Evolutionary conservation across 345 rosid species (phyloP), one percentile per base, ranked within the genome.

Genomic region (Aethionema arabicum): DNA sequence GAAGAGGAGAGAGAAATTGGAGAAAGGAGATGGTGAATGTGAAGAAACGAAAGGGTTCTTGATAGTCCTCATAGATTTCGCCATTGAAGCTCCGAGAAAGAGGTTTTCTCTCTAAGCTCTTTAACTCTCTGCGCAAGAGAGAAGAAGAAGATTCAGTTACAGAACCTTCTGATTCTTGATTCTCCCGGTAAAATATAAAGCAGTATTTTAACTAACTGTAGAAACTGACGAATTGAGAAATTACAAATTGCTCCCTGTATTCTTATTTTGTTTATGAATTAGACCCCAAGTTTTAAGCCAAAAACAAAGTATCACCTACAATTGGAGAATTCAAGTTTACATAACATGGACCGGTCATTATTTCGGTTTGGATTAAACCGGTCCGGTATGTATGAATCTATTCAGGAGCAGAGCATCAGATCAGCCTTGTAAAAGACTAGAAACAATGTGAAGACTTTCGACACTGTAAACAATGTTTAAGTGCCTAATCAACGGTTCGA

Each of bases 51-150:
- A 65, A 0, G 79, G 79, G 47, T 79, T 80, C 67, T 75, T 83
- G 50, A 69, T 53, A 36, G 47, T 84, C 41, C 82, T 78, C 59
- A 52, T 62, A 31, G 78, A 74, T 82, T 78, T 87, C 67, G 82
- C 82, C 90, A 78, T 81, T 48, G 56, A 68, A 56, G 76, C 70
- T 61, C 74, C 29, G 56, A 16, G 7, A 37, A 21, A 29, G 30
- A 5, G 30, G 38, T 29, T 53, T 53, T 13, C 15, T 42, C 63
- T 4, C 27, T 42, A 35, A n/a, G 37, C 7, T 9, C 4, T 33
- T 11, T 32, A 9, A 3, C 30, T 41, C 52, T 39, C 52, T 40
- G 45, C 14, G 50, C 36, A 60, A 33, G 48, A 51, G 13, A 47
- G 59, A 53, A 27, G 59, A 6, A 43, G 53, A 51, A 52, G 44